A percentile compares a stretch with the other conserved stretches of the same genome.
Evolutionary conservation across 306 rosid genomes (phyloP).

Genomic region (Prunus mongolica): DNA sequence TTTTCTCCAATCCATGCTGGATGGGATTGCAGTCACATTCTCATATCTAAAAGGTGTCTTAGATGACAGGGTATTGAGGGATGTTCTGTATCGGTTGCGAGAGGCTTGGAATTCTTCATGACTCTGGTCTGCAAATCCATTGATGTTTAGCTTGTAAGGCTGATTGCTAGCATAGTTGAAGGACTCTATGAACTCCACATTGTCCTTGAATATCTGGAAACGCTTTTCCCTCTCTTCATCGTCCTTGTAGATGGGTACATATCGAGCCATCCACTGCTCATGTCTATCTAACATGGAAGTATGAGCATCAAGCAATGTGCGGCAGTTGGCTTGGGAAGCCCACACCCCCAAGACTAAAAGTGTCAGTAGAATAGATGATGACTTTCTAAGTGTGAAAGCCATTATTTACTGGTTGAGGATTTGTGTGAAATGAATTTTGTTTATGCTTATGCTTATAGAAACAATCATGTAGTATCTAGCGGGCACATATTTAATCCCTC

Average conservation of each 20-base stretch:
- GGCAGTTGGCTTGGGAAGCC: slow-evolving; percentile 24
- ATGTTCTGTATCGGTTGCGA: slow-evolving; percentile 20
- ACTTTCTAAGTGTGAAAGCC: slow-evolving; percentile 6
- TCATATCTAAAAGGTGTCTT: slow-evolving; percentile 9
- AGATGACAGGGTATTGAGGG: background rate
- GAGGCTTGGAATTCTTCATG: slow-evolving; percentile 38
- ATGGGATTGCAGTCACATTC: slow-evolving; percentile 9
- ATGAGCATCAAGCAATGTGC: slow-evolving; percentile 11
- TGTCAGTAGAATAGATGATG: background rate
- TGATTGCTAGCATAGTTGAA: slow-evolving; percentile 29
- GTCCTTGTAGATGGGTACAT: slow-evolving; percentile 3
- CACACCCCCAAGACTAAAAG: slow-evolving; percentile 8
- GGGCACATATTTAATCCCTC: background rate
- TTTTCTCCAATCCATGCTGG: slow-evolving; percentile 31
- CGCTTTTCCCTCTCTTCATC: slow-evolving; percentile 32
- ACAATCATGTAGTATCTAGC: background rate
- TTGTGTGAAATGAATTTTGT: background rate
- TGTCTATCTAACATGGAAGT: slow-evolving; percentile 14
- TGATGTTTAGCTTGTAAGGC: slow-evolving; percentile 33
- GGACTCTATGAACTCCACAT: slow-evolving; percentile 29
- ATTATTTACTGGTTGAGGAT: background rate
- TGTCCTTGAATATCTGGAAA: slow-evolving; percentile 26
- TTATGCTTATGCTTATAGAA: too few relatives aligned
- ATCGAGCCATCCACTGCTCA: slow-evolving; percentile 29
- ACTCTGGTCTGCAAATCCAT: slow-evolving; percentile 33